Evolutionary conservation across 495 filamentous ascomycete genomes (phyloP), one percentile per base, ranked within the genome.

Genomic region (Podospora didyma): DNA sequence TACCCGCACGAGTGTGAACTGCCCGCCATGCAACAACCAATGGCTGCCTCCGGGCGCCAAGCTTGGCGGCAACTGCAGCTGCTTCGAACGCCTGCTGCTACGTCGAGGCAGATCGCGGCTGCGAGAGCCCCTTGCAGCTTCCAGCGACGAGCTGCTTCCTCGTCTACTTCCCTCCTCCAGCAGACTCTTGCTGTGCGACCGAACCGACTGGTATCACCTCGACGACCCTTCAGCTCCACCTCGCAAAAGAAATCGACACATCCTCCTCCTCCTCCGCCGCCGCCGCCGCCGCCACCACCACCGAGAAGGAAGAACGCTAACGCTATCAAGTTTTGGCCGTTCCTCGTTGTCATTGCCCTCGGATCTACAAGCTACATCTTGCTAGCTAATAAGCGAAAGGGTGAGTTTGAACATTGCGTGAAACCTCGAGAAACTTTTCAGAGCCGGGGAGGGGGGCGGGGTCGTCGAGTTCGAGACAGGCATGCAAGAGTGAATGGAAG

Each of bases 281-380:
- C 55, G 3, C 64, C 60, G 22, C 62, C 62, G 23, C 60, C 50
- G 19, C 60, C 49, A 0, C 56, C 62, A 0, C 65, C 62, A 23
- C 71, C 69, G 10, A 61, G 62, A 24, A 54, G 58, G 7, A 68
- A 58, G 12, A 37, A 64, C 26, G 69, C 66, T 28, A 62, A 66
- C 56, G 46, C 64, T 26, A 61, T 79, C 62, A 77, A 76, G 61
- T 77, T 78, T 63, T 78, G 76, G 77, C 76, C 76, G 16, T 80
- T 83, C 41, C 6, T 79, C 11, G 64, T 66, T 21, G 67, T 83
- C 51, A 74, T 82, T 51, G 73, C 67, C 0, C 53, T 75, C 0
- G 76, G 76, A 10, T 73, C 75, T 16, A 72, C 69, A 12, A 75
- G 69, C 1, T 83, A 81, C 54, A 70, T 78, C 21, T 57, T 75